Percentiles rank a stretch among this genome's conserved stretches.
Conservation (phyloP, 495 filamentous ascomycete species). For the Aspergillus olivimuriae region DNA sequence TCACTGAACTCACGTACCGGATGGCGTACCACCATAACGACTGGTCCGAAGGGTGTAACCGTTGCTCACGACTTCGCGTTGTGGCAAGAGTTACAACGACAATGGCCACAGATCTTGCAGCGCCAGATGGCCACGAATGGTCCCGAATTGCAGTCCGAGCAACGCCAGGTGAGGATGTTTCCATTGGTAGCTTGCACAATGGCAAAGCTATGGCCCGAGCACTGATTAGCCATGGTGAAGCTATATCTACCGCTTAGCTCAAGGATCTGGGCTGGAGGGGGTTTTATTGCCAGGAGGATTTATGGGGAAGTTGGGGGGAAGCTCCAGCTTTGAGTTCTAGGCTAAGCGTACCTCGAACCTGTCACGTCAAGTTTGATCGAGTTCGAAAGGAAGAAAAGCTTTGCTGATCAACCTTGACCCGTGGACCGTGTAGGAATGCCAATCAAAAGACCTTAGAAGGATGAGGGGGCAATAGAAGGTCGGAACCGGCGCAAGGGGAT, state of each 20-base stretch:
- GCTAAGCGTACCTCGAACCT: background rate
- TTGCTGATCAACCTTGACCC: background rate
- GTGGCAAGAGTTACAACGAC: conserved; percentile 42
- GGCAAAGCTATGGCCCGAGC: conserved; percentile 39
- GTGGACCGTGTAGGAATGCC: background rate
- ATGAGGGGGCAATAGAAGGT: background rate
- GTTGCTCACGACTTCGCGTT: conserved; percentile 32
- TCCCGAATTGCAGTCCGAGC: conserved; percentile 45
- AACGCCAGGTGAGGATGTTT: conserved; percentile 44
- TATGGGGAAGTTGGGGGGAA: background rate
- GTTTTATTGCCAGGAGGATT: too few relatives aligned
- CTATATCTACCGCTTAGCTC: background rate
- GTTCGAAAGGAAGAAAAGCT: background rate
- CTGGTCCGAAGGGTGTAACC: conserved; percentile 8
- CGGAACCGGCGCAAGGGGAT: conserved; percentile 6
- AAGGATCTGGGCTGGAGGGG: too few relatives aligned
- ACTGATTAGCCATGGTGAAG: conserved; percentile 39
- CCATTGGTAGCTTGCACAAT: conserved; percentile 43
- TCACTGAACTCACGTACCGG: background rate
- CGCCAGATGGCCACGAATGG: conserved; percentile 45
- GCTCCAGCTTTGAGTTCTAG: background rate
- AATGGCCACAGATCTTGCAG: conserved; percentile 43
- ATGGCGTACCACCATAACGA: conserved; percentile 1
- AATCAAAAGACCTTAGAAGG: too few relatives aligned
- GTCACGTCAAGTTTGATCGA: background rate